Percentiles rank a stretch among this genome's conserved stretches.
Evolutionary conservation across 768 basidiomycete genomes (phyloP).

Genomic region (Cyclocybe cylindracea): DNA sequence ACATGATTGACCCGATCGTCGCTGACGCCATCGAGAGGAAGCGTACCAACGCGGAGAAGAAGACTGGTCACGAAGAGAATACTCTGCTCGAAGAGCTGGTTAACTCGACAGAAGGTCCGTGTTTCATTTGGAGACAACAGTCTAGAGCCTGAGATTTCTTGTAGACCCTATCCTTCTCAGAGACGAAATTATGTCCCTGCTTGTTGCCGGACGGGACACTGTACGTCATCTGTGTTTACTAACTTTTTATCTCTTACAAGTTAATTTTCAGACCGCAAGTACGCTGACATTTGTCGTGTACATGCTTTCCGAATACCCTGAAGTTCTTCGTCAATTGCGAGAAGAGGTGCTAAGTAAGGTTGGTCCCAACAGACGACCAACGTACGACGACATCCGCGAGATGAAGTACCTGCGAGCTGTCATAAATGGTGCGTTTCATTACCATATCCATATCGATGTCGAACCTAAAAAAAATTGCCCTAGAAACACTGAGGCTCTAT

Average conservation of each 20-base stretch:
- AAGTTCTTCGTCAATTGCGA: conserved; percentile 37
- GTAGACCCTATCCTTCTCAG: conserved; percentile 29
- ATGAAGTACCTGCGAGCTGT: conserved; percentile 46
- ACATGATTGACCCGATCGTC: conserved; percentile 50
- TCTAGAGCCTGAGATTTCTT: too few species aligned
- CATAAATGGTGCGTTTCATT: conserved; percentile 35
- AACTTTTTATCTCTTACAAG: too few species aligned
- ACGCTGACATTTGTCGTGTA: conserved; percentile 47
- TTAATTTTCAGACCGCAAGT: conserved; percentile 38
- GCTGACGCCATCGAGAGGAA: conserved; percentile 38
- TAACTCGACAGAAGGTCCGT: conserved; percentile 32
- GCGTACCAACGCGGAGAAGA: conserved; percentile 17
- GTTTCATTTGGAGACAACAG: too few species aligned
- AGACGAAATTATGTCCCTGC: conserved; percentile 43
- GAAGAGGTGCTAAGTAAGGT: conserved; percentile 41
- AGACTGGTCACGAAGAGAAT: conserved; percentile 23
- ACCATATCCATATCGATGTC: background rate
- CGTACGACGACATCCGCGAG: conserved; percentile 41
- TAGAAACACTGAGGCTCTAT: conserved; percentile 19
- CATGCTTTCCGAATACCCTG: conserved; percentile 45
- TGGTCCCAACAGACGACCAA: conserved; percentile 36
- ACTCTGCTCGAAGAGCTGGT: conserved; percentile 48
- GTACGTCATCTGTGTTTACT: too few species aligned
- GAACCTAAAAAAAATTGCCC: background rate
- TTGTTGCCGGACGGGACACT: conserved; percentile 48